Conservation (phyloP, 108 stramenopile species). For the Cylindrotheca fusiformis region DNA sequence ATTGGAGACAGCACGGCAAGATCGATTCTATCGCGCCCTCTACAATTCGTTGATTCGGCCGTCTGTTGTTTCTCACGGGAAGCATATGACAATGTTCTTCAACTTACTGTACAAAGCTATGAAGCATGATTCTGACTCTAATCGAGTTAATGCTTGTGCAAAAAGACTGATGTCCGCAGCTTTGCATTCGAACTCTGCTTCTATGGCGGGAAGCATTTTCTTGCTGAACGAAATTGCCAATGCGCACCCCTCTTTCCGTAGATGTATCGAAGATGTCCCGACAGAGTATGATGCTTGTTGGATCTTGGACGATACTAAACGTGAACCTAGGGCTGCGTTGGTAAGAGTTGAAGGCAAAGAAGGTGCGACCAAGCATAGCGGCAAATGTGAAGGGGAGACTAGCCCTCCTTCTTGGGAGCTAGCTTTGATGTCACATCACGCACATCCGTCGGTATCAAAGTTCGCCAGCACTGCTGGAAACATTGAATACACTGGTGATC, state of each 20-base stretch:
- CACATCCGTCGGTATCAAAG: conserved; percentile 92
- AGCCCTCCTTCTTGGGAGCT: conserved; percentile 86
- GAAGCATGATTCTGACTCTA: conserved; percentile 72
- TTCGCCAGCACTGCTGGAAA: conserved; percentile 67
- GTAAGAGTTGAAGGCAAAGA: conserved; percentile 8
- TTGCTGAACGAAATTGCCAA: conserved; percentile 87
- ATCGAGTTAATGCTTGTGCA: conserved; percentile 76
- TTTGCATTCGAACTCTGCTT: conserved; percentile 64
- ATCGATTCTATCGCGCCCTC: conserved; percentile 92
- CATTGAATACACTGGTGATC: conserved; percentile 91
- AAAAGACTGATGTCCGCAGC: conserved; percentile 86
- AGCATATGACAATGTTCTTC: conserved; percentile 90
- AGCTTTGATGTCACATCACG: conserved; percentile 76
- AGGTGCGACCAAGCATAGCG: conserved; percentile 16
- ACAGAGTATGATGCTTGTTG: conserved; percentile 11
- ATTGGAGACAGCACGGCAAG: conserved; percentile 34
- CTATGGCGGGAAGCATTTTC: conserved; percentile 85
- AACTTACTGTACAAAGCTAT: conserved; percentile 96
- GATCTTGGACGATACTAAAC: conserved; percentile 62
- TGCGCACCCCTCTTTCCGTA: conserved; percentile 49
- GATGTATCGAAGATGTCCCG: conserved; percentile 28
- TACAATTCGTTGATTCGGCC: conserved; percentile 82
- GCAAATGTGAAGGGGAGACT: too few species aligned
- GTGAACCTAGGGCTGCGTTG: conserved; percentile 69
- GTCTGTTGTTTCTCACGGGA: conserved; percentile 62